phyloP scores from a whole-genome alignment of 2,329 filamentous ascomycete species.

The Phialocephala sp. region DNA sequence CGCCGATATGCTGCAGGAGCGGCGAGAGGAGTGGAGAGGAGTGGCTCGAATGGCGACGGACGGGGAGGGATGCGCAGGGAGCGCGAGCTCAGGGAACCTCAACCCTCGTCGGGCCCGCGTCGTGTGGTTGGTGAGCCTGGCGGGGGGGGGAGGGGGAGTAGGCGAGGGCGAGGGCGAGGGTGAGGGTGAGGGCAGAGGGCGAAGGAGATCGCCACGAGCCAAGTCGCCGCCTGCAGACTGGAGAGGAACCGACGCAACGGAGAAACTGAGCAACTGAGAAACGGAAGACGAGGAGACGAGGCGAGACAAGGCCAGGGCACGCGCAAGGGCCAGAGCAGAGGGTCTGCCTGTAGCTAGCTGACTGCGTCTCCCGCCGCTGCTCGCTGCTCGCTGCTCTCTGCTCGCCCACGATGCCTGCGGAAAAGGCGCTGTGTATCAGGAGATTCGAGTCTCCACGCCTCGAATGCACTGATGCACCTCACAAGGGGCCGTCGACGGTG shows the following conservation, averaged over 20 bases:
- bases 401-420: background rate
- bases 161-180: background rate
- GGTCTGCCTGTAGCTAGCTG: background rate
- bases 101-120: background rate
- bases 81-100: background rate
- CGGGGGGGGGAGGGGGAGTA: too few species aligned
- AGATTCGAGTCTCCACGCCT: constrained; percentile 5
- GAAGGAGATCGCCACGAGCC: constrained; percentile 1
- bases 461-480: background rate
- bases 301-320: background rate
- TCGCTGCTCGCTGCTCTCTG: background rate
- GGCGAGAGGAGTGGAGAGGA: background rate
- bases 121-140: background rate
- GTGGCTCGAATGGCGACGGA: background rate
- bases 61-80: background rate
- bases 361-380: background rate
- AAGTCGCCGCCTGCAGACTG: background rate
- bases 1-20: constrained; percentile 1
- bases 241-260: background rate
- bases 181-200: background rate
- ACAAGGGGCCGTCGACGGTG: background rate
- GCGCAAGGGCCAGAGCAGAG: background rate
- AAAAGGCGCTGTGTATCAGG: constrained; percentile 7
- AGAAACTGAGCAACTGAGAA: background rate
- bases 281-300: background rate